Base-by-base conservation (phyloP, 1,284 basidiomycete genomes). In the Phylloporus gajari region DNA sequence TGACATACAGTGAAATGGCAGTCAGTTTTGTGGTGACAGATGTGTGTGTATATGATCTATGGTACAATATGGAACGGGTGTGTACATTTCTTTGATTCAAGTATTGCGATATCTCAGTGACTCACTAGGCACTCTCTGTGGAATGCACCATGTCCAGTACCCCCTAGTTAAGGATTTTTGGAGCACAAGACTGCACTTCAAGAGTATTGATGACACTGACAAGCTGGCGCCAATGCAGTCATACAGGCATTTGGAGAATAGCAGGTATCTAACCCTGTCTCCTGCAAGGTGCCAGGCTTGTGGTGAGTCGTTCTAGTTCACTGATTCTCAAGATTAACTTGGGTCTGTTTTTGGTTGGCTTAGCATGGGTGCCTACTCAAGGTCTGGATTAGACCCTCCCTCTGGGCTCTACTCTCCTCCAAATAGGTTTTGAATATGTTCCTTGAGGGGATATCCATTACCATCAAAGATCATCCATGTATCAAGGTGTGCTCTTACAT, bases 1-100 rank as follows among this genome's bases (percentile, higher is more conserved):
- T 72, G 89, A 87, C 70, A 90, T 89, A 70, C 89, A 87, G 64
- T 85, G 93, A 5, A 86, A 90, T 38, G 92, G 93, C 8, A 93
- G 93, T 7, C 86, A 85, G 44, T 94, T 94, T 80, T 79, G 63
- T 95, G 93, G 93, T 85, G 89, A 71, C 93, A 94, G 77, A 83
- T 94, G 4, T 89, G 86, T 82, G 90, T 89, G 23, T 86, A 89
- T n/a, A 91, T 84, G 5, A 87, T 94, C 68, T 94, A 94, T 74
- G 91, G 91, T 32, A 93, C 93, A 13, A 94, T 94, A 93, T 94
- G 93, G 93, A 94, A 95, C 75, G 93, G 94, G 91, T 93, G 72
- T 79, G 91, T 88, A 23, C 67, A 19, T 60, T n/a, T 15, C 0
- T 59, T n/a, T n/a, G n/a, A 65, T 53, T 27, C 44, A 48, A 38